A percentile compares a stretch with the other conserved stretches of the same genome.
Conservation (phyloP, 345 rosid genomes). For the Arabis alpina region DNA sequence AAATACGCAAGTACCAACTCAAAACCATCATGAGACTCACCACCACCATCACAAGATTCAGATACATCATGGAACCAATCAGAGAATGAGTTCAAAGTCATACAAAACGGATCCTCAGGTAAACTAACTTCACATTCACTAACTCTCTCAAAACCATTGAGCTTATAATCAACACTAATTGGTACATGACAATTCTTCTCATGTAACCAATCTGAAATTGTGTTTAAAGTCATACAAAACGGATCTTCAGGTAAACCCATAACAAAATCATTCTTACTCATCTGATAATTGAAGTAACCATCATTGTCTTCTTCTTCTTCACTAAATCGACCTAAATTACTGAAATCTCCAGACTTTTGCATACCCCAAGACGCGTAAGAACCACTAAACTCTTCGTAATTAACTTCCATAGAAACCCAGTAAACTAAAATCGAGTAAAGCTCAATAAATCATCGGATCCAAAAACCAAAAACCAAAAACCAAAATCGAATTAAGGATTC, state of each 20-base stretch:
- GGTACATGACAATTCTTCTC: conserved; percentile 21
- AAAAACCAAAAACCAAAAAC: neutral
- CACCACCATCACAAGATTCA: conserved; percentile 13
- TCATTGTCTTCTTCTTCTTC: conserved; percentile 20
- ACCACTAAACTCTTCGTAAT: conserved; percentile 14
- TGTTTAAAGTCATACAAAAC: conserved; percentile 34
- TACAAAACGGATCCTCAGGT: conserved; percentile 40
- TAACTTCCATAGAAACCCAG: conserved; percentile 14
- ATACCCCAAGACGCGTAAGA: conserved; percentile 23
- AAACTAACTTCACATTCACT: conserved; percentile 17
- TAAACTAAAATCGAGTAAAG: neutral
- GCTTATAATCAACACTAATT: neutral
- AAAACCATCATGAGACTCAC: conserved; percentile 41
- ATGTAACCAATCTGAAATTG: conserved; percentile 32
- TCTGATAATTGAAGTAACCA: too few species aligned
- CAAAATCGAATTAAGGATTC: too few species aligned
- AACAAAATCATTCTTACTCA: neutral
- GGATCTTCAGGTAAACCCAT: conserved; percentile 41
- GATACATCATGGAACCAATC: conserved; percentile 33
- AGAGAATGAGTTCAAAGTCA: conserved; percentile 20
- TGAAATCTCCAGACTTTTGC: neutral
- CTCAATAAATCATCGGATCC: conserved; percentile 23
- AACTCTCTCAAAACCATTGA: conserved; percentile 1
- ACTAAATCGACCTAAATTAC: conserved; percentile 1
- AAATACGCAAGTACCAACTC: conserved; percentile 35